A percentile compares a stretch with the other conserved stretches of the same genome.
Evolutionary conservation across 306 rosid genomes (phyloP).

Genomic region (Pyrus betulifolia): DNA sequence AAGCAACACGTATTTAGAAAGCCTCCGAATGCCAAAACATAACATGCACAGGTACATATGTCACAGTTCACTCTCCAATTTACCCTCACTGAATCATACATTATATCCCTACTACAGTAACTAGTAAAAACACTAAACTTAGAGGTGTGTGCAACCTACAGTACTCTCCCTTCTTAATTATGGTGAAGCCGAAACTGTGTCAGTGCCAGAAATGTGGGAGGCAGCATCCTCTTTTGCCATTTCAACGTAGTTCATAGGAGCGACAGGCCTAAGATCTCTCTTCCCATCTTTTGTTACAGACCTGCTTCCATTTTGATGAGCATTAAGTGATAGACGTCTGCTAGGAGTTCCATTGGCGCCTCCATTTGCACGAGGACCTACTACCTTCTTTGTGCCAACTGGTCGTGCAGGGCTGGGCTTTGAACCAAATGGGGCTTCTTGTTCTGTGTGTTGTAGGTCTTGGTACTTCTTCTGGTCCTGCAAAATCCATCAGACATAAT

Average conservation of each 20-base stretch:
- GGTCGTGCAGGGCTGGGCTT: conserved; percentile 86
- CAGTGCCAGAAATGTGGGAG: conserved; percentile 72
- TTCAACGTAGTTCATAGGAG: conserved; percentile 82
- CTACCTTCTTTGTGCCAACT: conserved; percentile 65
- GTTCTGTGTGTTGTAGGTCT: conserved; percentile 75
- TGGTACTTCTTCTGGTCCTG: conserved; percentile 92
- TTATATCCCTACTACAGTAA: conserved; percentile 51
- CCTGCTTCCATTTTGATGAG: conserved; percentile 80
- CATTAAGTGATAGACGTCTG: conserved; percentile 80
- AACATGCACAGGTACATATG: conserved; percentile 30
- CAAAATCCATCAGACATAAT: conserved; percentile 3
- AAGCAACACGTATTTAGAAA: conserved; percentile 24
- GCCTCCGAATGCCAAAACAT: conserved; percentile 32
- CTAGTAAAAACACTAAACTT: conserved; percentile 45
- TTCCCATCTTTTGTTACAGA: conserved; percentile 66
- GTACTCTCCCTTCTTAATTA: conserved; percentile 16
- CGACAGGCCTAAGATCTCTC: conserved; percentile 61
- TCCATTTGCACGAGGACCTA: conserved; percentile 70
- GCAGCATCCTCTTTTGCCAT: conserved; percentile 77
- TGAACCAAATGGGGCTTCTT: conserved; percentile 60
- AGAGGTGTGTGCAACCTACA: conserved; percentile 24
- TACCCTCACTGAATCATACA: conserved; percentile 35
- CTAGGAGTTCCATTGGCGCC: conserved; percentile 80
- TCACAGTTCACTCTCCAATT: conserved; percentile 24
- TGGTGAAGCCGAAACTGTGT: conserved; percentile 61